Conservation (phyloP, 148 eudicot genomes). For the Heliosperma pusillum region DNA sequence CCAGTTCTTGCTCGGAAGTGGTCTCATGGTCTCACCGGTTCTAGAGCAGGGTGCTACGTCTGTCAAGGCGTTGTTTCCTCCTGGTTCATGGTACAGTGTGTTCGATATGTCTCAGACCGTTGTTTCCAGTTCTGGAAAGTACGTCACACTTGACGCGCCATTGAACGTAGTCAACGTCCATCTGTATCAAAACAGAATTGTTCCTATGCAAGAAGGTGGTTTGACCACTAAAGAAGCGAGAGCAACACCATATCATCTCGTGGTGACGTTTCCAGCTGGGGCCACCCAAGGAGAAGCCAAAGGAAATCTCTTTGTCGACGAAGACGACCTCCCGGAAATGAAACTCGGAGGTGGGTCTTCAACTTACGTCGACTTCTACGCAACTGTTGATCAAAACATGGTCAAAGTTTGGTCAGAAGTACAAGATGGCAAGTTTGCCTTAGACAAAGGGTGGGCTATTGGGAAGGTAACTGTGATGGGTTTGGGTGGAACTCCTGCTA, state of each 20-base stretch:
- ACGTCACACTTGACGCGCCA: conserved; percentile 69
- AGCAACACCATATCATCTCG: conserved; percentile 74
- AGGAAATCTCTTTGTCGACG: conserved; percentile 79
- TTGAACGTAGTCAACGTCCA: conserved; percentile 72
- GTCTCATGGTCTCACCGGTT: conserved; percentile 89
- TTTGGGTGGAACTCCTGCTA: conserved; percentile 39
- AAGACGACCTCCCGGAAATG: conserved; percentile 92
- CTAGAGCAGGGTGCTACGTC: conserved; percentile 55
- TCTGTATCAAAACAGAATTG: conserved; percentile 62
- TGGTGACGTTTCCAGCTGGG: conserved; percentile 72
- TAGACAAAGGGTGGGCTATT: conserved; percentile 67
- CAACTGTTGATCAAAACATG: conserved; percentile 38
- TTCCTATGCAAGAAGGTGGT: conserved; percentile 95
- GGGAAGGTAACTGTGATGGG: conserved; percentile 75
- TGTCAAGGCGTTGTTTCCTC: conserved; percentile 76
- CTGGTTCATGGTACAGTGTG: conserved; percentile 78
- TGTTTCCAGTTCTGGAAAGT: conserved; percentile 39
- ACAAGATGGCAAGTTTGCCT: conserved; percentile 69
- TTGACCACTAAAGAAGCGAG: conserved; percentile 78
- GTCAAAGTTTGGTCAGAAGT: conserved; percentile 90
- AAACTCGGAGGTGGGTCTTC: conserved; percentile 68
- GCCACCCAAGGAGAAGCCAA: conserved; percentile 51
- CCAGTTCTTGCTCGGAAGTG: conserved; percentile 78
- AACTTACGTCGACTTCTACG: conserved; percentile 66
- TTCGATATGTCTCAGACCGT: conserved; percentile 72